Conservation (phyloP, 129 eudicot species). For the Lonicera japonica region DNA sequence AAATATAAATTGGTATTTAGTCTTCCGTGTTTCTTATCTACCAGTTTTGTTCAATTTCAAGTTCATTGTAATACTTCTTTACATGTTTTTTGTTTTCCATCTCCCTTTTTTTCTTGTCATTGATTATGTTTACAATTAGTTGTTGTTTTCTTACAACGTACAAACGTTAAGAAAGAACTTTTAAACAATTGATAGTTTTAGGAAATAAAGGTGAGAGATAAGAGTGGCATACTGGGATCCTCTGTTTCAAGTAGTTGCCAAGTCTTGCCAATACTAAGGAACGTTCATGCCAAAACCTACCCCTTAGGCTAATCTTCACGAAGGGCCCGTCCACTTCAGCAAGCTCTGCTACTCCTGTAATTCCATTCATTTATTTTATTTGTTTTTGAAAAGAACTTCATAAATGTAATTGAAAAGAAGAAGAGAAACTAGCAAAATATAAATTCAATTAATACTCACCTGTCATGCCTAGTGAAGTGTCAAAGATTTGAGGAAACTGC, state of each 20-base stretch:
- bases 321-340: slow-evolving; percentile 84
- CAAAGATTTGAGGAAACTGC: slow-evolving; percentile 86
- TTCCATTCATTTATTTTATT: no score
- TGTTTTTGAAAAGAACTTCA: not conserved
- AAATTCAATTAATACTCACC: slow-evolving; percentile 28
- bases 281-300: slow-evolving; percentile 82
- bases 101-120: no score
- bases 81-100: no score
- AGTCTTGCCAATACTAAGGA: slow-evolving; percentile 63
- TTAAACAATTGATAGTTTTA: no score
- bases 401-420: not conserved
- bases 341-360: slow-evolving; percentile 67
- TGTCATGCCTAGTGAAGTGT: slow-evolving; percentile 78
- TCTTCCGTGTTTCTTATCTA: no score
- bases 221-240: slow-evolving; percentile 57
- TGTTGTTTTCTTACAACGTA: no score
- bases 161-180: no score
- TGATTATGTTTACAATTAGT: no score
- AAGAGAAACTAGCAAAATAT: not conserved
- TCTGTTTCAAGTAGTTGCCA: slow-evolving; percentile 80
- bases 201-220: no score
- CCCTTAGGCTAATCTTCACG: slow-evolving; percentile 78
- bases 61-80: no score
- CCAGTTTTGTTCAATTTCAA: no score
- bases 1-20: no score